Conservation (phyloP, 345 rosid genomes). For the Linum trigynum region DNA sequence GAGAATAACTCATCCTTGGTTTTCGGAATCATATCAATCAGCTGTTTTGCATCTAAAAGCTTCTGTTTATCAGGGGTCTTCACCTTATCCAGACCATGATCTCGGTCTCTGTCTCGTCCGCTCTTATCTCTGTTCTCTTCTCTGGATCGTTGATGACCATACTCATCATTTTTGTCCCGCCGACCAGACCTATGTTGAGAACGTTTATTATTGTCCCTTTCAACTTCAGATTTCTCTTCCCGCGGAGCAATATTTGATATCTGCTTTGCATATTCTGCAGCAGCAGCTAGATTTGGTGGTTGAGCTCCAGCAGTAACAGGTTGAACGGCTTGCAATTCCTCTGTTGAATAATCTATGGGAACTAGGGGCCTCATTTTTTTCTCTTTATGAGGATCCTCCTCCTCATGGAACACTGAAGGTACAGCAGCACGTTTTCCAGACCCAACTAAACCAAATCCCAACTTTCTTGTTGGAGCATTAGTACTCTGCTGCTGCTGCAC, state of each 20-base stretch:
- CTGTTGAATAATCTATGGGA: conserved; percentile 92
- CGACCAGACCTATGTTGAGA: conserved; percentile 60
- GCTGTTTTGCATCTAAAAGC: conserved; percentile 85
- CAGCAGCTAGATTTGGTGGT: conserved; percentile 79
- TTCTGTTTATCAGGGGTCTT: conserved; percentile 71
- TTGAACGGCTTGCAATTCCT: conserved; percentile 77
- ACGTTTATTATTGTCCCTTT: conserved; percentile 69
- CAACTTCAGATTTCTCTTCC: conserved; percentile 63
- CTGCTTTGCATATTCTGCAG: conserved; percentile 88
- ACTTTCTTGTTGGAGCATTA: conserved; percentile 57
- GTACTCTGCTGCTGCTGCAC: conserved; percentile 29
- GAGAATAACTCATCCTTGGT: conserved; percentile 92
- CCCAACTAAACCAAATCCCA: conserved; percentile 95
- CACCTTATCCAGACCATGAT: conserved; percentile 50
- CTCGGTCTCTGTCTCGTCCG: conserved; percentile 45
- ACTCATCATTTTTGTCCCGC: conserved; percentile 47
- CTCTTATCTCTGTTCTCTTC: conserved; percentile 40
- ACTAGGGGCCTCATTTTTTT: conserved; percentile 93
- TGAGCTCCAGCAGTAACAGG: conserved; percentile 45
- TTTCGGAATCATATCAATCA: conserved; percentile 96
- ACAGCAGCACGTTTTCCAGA: conserved; percentile 85
- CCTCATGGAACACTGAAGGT: conserved; percentile 87
- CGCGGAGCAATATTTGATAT: conserved; percentile 55
- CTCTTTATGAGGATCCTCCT: conserved; percentile 78
- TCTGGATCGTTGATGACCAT: conserved; percentile 31